A percentile compares a stretch with the other conserved stretches of the same genome.
Conservation (phyloP, 2,329 filamentous ascomycete species). For the Neonectria ditissima region DNA sequence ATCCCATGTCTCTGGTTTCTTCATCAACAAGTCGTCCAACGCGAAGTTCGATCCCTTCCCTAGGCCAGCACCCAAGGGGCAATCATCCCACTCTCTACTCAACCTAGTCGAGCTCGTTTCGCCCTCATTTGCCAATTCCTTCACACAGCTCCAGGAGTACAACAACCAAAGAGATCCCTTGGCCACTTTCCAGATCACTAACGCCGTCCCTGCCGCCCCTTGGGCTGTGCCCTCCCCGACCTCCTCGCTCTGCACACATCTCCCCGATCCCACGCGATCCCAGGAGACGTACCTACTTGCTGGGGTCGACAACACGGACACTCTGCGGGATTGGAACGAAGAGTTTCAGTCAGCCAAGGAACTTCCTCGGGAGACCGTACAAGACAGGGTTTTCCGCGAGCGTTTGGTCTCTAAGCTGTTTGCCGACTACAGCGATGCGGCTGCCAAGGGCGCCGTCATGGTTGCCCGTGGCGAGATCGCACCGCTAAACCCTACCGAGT, state of each 20-base stretch:
- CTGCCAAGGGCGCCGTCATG: conserved; percentile 88
- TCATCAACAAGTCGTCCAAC: conserved; percentile 95
- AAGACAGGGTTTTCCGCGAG: conserved; percentile 96
- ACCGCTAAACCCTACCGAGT: conserved; percentile 94
- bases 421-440: conserved; percentile 97
- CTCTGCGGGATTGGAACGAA: conserved; percentile 97
- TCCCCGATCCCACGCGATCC: conserved; percentile 85
- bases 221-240: conserved; percentile 84
- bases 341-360: conserved; percentile 98
- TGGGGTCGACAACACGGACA: conserved; percentile 93
- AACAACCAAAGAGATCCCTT: conserved; percentile 89
- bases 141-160: conserved; percentile 83
- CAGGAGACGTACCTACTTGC: conserved; percentile 93
- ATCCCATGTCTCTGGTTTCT: conserved; percentile 93
- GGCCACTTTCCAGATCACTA: conserved; percentile 94
- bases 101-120: conserved; percentile 83
- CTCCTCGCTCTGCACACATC: conserved; percentile 75
- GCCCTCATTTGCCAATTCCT: conserved; percentile 82
- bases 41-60: conserved; percentile 94
- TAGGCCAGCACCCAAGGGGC: conserved; percentile 80
- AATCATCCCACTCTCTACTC: conserved; percentile 86
- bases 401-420: conserved; percentile 95
- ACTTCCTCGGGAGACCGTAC: conserved; percentile 90
- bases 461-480: conserved; percentile 94
- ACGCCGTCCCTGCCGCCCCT: conserved; percentile 90